Percentiles rank a stretch among this genome's conserved stretches.
Evolutionary conservation across 2,329 filamentous ascomycete species (phyloP).

Genomic region (Dothideomycetes sp.): DNA sequence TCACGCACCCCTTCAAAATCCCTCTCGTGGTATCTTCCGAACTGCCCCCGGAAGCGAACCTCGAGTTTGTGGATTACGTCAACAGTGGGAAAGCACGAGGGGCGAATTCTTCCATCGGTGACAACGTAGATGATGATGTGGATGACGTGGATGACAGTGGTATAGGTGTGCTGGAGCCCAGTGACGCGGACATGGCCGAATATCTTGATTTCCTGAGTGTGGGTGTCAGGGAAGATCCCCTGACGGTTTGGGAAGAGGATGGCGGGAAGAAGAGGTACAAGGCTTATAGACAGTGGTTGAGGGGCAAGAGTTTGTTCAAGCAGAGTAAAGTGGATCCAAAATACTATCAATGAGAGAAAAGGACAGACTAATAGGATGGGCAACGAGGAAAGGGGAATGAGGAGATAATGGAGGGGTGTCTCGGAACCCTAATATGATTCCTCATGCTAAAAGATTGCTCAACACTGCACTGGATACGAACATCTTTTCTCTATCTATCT

Average conservation of each 20-base stretch:
- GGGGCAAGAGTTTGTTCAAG: constrained; percentile 92
- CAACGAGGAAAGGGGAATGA: no score
- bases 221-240: constrained; percentile 66
- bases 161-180: constrained; percentile 39
- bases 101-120: no score
- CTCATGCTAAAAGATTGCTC: no score
- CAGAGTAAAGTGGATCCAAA: constrained; percentile 54
- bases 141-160: constrained; percentile 26
- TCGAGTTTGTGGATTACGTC: constrained; percentile 74
- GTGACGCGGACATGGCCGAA: constrained; percentile 38
- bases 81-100: constrained; percentile 53
- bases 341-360: constrained; percentile 24
- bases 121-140: constrained; percentile 4
- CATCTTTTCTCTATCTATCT: no score
- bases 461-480: no score
- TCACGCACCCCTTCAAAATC: constrained; percentile 79
- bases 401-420: no score
- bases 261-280: constrained; percentile 90
- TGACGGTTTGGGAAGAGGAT: constrained; percentile 84
- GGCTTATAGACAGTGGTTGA: constrained; percentile 88
- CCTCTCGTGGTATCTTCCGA: constrained; percentile 70
- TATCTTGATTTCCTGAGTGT: constrained; percentile 55
- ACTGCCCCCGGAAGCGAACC: constrained; percentile 44
- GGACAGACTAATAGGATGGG: no score
- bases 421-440: no score